Evolutionary conservation across 768 basidiomycete genomes (phyloP).

Genomic region (Dendrothele bispora): DNA sequence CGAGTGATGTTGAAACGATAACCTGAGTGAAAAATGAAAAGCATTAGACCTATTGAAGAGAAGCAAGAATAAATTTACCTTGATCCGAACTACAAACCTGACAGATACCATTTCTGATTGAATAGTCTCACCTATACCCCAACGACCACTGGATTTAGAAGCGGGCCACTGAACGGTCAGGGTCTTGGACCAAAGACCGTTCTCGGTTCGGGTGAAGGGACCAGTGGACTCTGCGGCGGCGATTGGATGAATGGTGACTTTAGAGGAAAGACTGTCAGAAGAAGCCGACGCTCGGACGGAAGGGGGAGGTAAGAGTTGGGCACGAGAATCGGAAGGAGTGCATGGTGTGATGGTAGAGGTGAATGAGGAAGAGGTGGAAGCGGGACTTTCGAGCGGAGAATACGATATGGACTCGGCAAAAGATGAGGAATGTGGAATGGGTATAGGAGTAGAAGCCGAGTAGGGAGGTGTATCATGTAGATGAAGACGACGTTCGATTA

Average conservation of each 20-base stretch:
- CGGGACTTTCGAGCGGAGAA: conserved; percentile 14
- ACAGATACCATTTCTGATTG: conserved; percentile 62
- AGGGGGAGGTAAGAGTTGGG: conserved; percentile 26
- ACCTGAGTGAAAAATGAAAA: conserved; percentile 31
- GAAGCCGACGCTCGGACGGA: conserved; percentile 18
- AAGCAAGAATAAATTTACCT: conserved; percentile 40
- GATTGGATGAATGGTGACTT: conserved; percentile 51
- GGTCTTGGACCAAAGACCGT: conserved; percentile 63
- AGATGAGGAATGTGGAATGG: conserved; percentile 32
- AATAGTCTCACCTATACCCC: conserved; percentile 81
- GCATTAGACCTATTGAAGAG: conserved; percentile 5
- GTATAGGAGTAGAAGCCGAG: conserved; percentile 16
- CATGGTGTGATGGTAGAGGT: conserved; percentile 44
- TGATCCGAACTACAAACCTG: conserved; percentile 69
- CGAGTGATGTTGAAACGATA: conserved; percentile 51
- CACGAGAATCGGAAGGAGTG: conserved; percentile 26
- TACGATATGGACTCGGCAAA: conserved; percentile 25
- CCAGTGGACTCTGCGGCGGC: conserved; percentile 61
- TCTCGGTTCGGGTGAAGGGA: conserved; percentile 51
- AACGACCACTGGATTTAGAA: conserved; percentile 64
- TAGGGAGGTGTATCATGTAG: conserved; percentile 42
- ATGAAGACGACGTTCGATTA: conserved; percentile 71
- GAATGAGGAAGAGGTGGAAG: conserved; percentile 30
- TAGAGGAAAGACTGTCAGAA: conserved; percentile 25
- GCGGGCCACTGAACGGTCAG: conserved; percentile 74